These are phyloP conservation scores for Wickerhamiella dianesei DNA, from an alignment of 805 yeast genomes.

Conservation along the genomic window DNA sequence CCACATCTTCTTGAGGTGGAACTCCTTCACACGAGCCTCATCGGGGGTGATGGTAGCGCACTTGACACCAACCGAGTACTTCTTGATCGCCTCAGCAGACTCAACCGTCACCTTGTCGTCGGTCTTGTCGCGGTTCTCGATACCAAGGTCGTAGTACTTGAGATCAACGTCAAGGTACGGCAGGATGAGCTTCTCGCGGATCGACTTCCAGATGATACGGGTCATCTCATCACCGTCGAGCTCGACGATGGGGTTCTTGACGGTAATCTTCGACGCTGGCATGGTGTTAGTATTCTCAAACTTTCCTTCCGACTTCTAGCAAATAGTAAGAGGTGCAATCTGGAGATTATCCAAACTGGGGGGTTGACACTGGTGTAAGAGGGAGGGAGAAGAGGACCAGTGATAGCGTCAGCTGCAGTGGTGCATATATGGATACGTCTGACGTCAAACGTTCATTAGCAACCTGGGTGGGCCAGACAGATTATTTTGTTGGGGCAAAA, in stretches of 20 bases:
- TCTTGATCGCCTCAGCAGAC: constrained; percentile 77
- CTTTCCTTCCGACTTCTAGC: background rate
- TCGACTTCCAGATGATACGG: constrained; percentile 85
- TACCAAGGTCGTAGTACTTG: constrained; percentile 83
- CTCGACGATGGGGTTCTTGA: constrained; percentile 82
- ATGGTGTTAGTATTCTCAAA: constrained; percentile 10
- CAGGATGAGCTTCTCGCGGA: constrained; percentile 68
- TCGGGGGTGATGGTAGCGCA: constrained; percentile 96
- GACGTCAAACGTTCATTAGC: background rate
- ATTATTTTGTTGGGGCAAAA: background rate
- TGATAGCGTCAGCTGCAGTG: background rate
- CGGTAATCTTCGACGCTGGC: constrained; percentile 38
- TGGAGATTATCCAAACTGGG: too few species aligned
- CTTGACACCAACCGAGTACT: constrained; percentile 87
- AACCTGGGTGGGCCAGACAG: background rate
- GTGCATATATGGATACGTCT: background rate
- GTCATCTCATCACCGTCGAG: constrained; percentile 98
- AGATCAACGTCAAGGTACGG: constrained; percentile 82
- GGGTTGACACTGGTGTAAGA: too few species aligned
- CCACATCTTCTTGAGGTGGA: constrained; percentile 91
- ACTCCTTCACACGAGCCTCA: constrained; percentile 88
- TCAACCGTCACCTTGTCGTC: constrained; percentile 80
- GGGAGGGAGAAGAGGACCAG: too few species aligned
- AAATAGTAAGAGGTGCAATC: background rate
- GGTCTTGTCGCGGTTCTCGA: constrained; percentile 75